phyloP scores from a whole-genome alignment of 1,284 basidiomycete genomes.

The Chondrostereum purpureum region DNA sequence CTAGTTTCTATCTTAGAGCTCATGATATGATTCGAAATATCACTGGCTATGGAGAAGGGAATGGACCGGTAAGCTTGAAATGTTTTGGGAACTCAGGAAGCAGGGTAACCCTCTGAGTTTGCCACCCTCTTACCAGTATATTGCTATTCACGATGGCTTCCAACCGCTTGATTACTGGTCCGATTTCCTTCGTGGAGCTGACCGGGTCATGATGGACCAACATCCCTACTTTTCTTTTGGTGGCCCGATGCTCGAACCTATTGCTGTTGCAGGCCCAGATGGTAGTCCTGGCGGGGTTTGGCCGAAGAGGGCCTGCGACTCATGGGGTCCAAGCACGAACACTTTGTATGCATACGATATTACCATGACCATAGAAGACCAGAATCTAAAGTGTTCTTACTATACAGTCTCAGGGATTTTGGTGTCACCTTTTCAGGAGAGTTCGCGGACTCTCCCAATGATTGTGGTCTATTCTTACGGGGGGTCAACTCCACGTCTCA shows the following conservation, averaged over 20 bases:
- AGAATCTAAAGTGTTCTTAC: neutral
- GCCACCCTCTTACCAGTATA: too few species aligned
- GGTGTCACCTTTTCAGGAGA: conserved; percentile 59
- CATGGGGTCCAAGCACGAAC: conserved; percentile 38
- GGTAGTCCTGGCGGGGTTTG: conserved; percentile 32
- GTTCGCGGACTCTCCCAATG: conserved; percentile 41
- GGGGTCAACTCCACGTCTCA: conserved; percentile 29
- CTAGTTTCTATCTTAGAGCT: conserved; percentile 47
- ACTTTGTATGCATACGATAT: conserved; percentile 19
- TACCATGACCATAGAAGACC: neutral
- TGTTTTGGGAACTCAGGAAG: neutral
- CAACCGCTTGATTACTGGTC: conserved; percentile 41
- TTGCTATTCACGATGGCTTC: conserved; percentile 65
- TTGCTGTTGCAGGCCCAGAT: conserved; percentile 28
- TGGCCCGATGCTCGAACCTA: conserved; percentile 23
- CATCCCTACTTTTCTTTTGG: conserved; percentile 49
- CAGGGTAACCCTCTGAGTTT: neutral
- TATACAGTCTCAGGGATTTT: conserved; percentile 33
- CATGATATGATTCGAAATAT: conserved; percentile 65
- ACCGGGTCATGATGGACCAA: conserved; percentile 59
- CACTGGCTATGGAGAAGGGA: conserved; percentile 47
- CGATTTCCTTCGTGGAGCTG: conserved; percentile 58
- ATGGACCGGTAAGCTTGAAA: conserved; percentile 23
- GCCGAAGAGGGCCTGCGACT: conserved; percentile 37
- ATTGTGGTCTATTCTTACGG: conserved; percentile 53